Evolutionary conservation across 2,329 filamentous ascomycete genomes (phyloP), one percentile per base, ranked within the genome.

Genomic region (Fusarium miscanthi): DNA sequence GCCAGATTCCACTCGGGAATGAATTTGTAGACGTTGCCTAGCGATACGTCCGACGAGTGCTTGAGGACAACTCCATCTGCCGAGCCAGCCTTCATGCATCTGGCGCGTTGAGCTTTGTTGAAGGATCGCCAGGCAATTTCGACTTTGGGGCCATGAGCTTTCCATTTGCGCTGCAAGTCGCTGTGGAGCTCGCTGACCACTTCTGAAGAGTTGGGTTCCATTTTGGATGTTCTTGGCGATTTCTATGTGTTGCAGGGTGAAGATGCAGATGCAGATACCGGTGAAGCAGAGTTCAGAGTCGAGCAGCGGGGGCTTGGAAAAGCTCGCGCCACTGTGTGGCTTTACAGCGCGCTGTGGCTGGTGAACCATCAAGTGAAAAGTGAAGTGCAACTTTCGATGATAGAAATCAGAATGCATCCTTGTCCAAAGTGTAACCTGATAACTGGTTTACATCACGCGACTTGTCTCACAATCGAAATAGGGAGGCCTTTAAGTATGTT

Each of bases 1-100:
- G 74, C 78, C 2, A 87, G 60, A 62, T 87, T 86, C 79, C 80
- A 82, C 52, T 87, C 86, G 0, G 84, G 83, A 0, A 82, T 71
- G 5, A 85, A 48, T n/a, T 82, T 83, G 72, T 69, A 82, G 21
- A 82, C 74, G n/a, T 78, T 77, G 2, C 82, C 83, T 30, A 85
- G 19, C 1, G 80, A 79, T 5, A 33, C 31, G 57, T 86, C 84
- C 6, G 27, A 31, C 3, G 80, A 61, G 48, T 83, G 74, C 59
- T 80, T 79, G 23, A 85, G 75, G 6, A 85, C 79, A 14, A 53
- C 59, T 11, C 81, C 80, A 0, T 82, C 79, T 0, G 57, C 66
- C 3, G 79, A 69, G 2, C 81, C 82, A 5, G 72, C 81, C 46
- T 78, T 81, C 54, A 85, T 67, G 54, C 80, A 82, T 64, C 70